Percentiles rank a stretch among this genome's conserved stretches.
These are phyloP conservation scores for Erythrophleum ivorense DNA, from an alignment of 331 rosid species.

Conservation along the genomic window DNA sequence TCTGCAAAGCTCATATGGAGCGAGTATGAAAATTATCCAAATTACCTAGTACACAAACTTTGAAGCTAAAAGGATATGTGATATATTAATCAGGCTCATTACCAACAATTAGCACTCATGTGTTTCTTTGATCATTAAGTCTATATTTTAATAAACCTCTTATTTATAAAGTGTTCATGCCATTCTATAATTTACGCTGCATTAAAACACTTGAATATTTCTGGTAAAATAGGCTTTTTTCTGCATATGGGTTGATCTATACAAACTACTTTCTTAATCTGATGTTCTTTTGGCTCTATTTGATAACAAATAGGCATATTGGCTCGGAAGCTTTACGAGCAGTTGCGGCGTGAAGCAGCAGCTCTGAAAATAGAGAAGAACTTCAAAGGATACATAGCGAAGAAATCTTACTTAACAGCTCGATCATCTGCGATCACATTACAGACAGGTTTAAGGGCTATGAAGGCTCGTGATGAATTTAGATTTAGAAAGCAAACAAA, in stretches of 20 bases:
- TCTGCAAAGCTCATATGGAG: conserved; percentile 6
- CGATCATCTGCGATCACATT: conserved; percentile 71
- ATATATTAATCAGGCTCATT: background rate
- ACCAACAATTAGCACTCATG: background rate
- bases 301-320: conserved; percentile 61
- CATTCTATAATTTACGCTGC: conserved; percentile 35
- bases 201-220: conserved; percentile 11
- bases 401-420: conserved; percentile 63
- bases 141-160: conserved; percentile 21
- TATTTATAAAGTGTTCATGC: conserved; percentile 21
- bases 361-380: conserved; percentile 88
- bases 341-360: conserved; percentile 85
- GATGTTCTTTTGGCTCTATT: conserved; percentile 38
- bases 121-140: conserved; percentile 24
- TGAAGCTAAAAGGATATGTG: background rate
- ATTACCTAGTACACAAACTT: background rate
- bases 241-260: conserved; percentile 19
- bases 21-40: conserved; percentile 14
- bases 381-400: conserved; percentile 63
- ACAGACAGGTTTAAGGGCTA: conserved; percentile 97
- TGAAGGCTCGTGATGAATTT: conserved; percentile 98
- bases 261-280: conserved; percentile 35
- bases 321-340: conserved; percentile 83
- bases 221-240: conserved; percentile 1
- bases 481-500: conserved; percentile 93